phyloP scores from a whole-genome alignment of 1,139 yeast genomes.

The Groenewaldozyma sp. region DNA sequence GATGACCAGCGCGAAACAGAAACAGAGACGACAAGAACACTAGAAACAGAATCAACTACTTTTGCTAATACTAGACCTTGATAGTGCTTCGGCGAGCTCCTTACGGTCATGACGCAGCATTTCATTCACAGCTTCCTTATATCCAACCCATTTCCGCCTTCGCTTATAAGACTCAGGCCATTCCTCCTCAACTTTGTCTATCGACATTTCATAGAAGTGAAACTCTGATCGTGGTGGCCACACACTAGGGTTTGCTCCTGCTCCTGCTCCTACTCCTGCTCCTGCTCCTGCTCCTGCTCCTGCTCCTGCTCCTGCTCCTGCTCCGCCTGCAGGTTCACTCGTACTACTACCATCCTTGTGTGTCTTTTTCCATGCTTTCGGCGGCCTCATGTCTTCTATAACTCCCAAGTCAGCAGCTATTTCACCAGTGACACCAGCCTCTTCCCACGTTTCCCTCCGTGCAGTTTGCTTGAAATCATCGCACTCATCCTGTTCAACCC shows the following conservation, averaged over 20 bases:
- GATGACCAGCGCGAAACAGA: too few species aligned
- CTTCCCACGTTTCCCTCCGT: slow-evolving; percentile 93
- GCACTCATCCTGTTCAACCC: slow-evolving; percentile 79
- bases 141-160: slow-evolving; percentile 66
- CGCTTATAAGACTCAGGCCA: slow-evolving; percentile 72
- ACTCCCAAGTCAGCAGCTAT: slow-evolving; percentile 49
- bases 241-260: slow-evolving; percentile 31
- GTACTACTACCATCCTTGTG: not conserved
- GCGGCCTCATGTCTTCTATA: slow-evolving; percentile 61
- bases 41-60: too few species aligned
- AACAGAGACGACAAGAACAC: too few species aligned
- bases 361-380: slow-evolving; percentile 42
- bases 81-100: slow-evolving; percentile 60
- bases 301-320: slow-evolving; percentile 1
- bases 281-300: too few species aligned
- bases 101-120: slow-evolving; percentile 51
- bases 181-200: slow-evolving; percentile 42
- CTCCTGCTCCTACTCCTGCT: too few species aligned
- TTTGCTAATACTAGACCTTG: slow-evolving; percentile 33
- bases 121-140: slow-evolving; percentile 61
- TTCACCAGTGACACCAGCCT: slow-evolving; percentile 77
- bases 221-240: slow-evolving; percentile 64
- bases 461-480: slow-evolving; percentile 44
- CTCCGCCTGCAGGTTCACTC: not conserved
- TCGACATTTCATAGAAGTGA: slow-evolving; percentile 71